A percentile compares a stretch with the other conserved stretches of the same genome.
Evolutionary conservation across 352 stramenopile genomes (phyloP).

Genomic region (Pythium guiyangense): DNA sequence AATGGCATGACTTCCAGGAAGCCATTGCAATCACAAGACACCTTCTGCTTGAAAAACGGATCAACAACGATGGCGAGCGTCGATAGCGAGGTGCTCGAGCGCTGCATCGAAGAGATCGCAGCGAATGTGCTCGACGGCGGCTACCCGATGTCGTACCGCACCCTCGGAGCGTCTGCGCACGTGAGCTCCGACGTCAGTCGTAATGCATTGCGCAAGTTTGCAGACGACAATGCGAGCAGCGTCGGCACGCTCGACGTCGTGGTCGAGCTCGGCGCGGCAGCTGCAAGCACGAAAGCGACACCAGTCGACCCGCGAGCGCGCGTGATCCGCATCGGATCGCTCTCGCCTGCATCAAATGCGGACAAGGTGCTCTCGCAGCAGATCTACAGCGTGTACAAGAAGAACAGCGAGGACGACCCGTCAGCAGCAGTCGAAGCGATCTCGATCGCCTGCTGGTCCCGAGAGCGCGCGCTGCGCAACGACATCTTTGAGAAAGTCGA

Average conservation of each 20-base stretch:
- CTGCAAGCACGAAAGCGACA: neutral
- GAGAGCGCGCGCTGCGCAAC: slow-evolving; percentile 59
- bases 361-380: slow-evolving; percentile 25
- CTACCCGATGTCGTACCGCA: slow-evolving; percentile 53
- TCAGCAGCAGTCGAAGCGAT: slow-evolving; percentile 16
- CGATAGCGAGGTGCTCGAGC: slow-evolving; percentile 16
- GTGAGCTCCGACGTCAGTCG: slow-evolving; percentile 19
- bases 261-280: slow-evolving; percentile 13
- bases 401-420: slow-evolving; percentile 2
- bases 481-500: slow-evolving; percentile 34
- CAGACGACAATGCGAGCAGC: slow-evolving; percentile 19
- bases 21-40: neutral
- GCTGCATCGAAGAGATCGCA: slow-evolving; percentile 53
- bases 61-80: neutral
- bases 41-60: slow-evolving; percentile 1
- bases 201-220: slow-evolving; percentile 39
- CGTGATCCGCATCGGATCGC: slow-evolving; percentile 28
- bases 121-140: slow-evolving; percentile 47
- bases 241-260: slow-evolving; percentile 40
- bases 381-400: slow-evolving; percentile 56
- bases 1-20: neutral
- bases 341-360: neutral
- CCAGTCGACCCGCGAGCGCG: slow-evolving; percentile 38
- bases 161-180: slow-evolving; percentile 32
- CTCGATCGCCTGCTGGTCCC: slow-evolving; percentile 40